Evolutionary conservation across 352 stramenopile species (phyloP).

Genomic region (Phytophthora fragariaefolia): DNA sequence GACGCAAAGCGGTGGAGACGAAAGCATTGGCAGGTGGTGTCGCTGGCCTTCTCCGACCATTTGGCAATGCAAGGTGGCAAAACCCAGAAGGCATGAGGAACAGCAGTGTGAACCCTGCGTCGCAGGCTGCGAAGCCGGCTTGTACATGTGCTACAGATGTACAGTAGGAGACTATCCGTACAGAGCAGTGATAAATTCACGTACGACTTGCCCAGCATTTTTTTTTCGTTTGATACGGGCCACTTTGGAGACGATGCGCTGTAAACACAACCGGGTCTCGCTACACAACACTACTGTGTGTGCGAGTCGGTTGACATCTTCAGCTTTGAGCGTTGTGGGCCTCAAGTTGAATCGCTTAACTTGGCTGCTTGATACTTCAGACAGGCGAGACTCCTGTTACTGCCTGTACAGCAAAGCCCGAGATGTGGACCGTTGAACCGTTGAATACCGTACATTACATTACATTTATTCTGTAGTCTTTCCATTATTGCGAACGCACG

Average conservation of each 20-base stretch:
- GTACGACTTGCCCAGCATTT: not conserved
- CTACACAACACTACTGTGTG: not conserved
- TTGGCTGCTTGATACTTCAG: conserved; percentile 12
- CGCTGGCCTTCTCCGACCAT: conserved; percentile 27
- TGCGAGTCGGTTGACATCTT: conserved; percentile 3
- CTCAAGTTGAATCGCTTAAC: not conserved
- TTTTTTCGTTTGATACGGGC: no score
- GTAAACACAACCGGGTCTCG: conserved; percentile 13
- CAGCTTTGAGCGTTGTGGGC: not conserved
- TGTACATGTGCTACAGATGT: conserved; percentile 6
- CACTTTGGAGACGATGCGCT: not conserved
- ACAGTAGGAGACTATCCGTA: no score
- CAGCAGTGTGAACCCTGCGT: not conserved
- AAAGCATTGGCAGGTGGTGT: conserved; percentile 7
- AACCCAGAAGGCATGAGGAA: conserved; percentile 1
- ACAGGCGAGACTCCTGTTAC: conserved; percentile 1
- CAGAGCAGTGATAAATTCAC: conserved; percentile 2
- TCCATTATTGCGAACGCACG: conserved; percentile 27
- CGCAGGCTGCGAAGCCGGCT: conserved; percentile 2
- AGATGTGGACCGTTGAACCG: conserved; percentile 11
- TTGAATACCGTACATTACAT: no score
- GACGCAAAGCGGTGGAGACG: conserved; percentile 7
- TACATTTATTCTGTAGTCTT: conserved; percentile 12
- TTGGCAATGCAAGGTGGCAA: not conserved
- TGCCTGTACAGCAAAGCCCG: conserved; percentile 12